Evolutionary conservation across 768 basidiomycete genomes (phyloP).

Genomic region (Coprinopsis sp.): DNA sequence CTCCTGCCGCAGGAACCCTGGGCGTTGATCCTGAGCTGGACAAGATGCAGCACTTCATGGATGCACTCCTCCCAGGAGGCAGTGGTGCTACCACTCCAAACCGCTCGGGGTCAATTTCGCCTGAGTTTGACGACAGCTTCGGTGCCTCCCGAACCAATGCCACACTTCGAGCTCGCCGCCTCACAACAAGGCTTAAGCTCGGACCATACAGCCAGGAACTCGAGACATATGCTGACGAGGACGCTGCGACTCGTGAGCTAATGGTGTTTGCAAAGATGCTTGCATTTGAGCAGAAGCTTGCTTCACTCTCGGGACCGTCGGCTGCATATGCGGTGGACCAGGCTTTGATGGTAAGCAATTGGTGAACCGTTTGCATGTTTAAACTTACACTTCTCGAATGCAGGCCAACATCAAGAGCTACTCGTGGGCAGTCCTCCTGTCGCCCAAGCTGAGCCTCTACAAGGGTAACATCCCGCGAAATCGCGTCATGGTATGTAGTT

Average conservation of each 20-base stretch:
- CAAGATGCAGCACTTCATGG: no score
- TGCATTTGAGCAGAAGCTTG: background rate
- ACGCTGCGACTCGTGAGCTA: background rate
- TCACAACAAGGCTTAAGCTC: background rate
- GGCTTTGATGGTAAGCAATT: background rate
- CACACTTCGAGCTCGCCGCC: background rate
- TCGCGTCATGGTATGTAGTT: constrained; percentile 18
- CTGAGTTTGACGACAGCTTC: no score
- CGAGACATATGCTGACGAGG: background rate
- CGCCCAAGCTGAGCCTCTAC: constrained; percentile 20
- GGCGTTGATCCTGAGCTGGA: background rate
- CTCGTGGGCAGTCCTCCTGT: constrained; percentile 17
- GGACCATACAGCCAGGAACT: background rate
- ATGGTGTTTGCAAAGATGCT: background rate
- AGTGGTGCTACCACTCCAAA: no score
- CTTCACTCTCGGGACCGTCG: background rate
- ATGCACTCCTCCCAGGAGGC: background rate
- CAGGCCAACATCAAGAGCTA: constrained; percentile 20
- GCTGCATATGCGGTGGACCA: background rate
- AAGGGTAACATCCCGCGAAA: constrained; percentile 16
- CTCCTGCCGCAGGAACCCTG: background rate
- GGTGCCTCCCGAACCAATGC: background rate
- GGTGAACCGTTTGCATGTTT: background rate
- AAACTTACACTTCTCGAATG: background rate
- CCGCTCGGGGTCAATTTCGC: no score